Percentiles rank a stretch among this genome's conserved stretches.
phyloP scores from a whole-genome alignment of 164 flowering plant genomes.

The Macadamia integrifolia region DNA sequence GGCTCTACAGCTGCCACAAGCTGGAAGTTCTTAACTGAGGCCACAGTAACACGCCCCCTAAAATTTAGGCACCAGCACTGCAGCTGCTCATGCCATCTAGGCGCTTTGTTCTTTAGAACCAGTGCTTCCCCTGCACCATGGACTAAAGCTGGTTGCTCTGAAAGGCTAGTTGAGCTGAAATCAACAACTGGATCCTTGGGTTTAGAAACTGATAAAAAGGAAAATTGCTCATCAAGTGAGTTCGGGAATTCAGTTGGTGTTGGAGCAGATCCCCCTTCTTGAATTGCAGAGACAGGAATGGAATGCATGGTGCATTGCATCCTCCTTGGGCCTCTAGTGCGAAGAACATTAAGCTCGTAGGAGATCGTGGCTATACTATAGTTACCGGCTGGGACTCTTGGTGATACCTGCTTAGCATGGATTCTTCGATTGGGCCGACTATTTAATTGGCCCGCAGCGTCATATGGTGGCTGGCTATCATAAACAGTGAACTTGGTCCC shows the following conservation, averaged over 20 bases:
- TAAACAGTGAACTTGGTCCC: conserved; percentile 76
- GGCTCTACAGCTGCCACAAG: conserved; percentile 67
- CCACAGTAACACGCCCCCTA: conserved; percentile 89
- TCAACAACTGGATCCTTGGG: conserved; percentile 24
- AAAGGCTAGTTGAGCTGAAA: conserved; percentile 26
- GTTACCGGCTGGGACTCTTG: conserved; percentile 37
- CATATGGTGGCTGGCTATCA: conserved; percentile 46
- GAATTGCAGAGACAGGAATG: conserved; percentile 59
- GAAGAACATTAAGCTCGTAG: conserved; percentile 77
- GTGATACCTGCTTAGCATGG: conserved; percentile 43
- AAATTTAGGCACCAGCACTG: conserved; percentile 95
- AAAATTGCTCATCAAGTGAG: conserved; percentile 28
- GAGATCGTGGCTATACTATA: conserved; percentile 48
- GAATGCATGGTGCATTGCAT: conserved; percentile 73
- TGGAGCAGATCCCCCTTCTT: conserved; percentile 76
- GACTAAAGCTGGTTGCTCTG: conserved; percentile 18
- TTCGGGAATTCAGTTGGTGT: conserved; percentile 48
- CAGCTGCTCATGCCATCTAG: conserved; percentile 86
- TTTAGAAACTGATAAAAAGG: conserved; percentile 16
- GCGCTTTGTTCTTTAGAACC: conserved; percentile 66
- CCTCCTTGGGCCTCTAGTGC: conserved; percentile 83
- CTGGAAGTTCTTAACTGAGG: conserved; percentile 95
- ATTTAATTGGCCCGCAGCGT: conserved; percentile 28
- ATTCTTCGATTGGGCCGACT: conserved; percentile 26
- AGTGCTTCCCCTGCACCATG: conserved; percentile 31